Base-by-base conservation (phyloP, 345 rosid genomes). In the Pugionium dolabratum region DNA sequence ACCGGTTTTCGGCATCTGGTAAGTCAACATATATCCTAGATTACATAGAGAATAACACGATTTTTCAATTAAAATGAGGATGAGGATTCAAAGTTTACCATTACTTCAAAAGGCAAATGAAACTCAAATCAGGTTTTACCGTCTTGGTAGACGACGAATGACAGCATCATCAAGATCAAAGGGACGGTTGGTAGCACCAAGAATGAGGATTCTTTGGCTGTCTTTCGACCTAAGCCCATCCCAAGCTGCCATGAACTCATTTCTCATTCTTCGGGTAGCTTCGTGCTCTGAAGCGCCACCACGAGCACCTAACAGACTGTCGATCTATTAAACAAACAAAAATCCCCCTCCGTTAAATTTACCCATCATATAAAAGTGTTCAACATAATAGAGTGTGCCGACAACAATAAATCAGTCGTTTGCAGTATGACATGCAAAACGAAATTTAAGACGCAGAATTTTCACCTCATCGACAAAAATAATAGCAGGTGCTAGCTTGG, bases 181-280 rank as follows among this genome's bases (percentile, higher is more conserved):
- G 4, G 99, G 97, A 40, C 99, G 80, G 85, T 94, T 94, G 46
- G 99, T 94, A 54, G 99, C 99, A 59, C 96, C 99, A 28, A 94
- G 96, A 61, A 94, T 86, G 47, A 94, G 96, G 56, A 94, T 88
- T 73, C 96, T 85, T 79, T 94, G 95, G 79, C 93, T 94, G 54
- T 88, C 97, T 78, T 91, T 91, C 45, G 97, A 79, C 74, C 96
- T 84, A 72, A 94, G 80, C 59, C 99, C 99, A 81, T 94, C 99
- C 99, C 99, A 94, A 40, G 99, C 97, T 48, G 99, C 92, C 99
- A 94, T 94, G 73, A 94, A 94, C 76, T 94, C 99, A 48, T 94
- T 94, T 75, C 96, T 87, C 99, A 91, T 94, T 79, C 99, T 84
- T 76, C 99, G 83, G 37, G 99, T 94, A 34, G 97, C 99, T 64